Evolutionary conservation across 768 basidiomycete genomes (phyloP).

Genomic region (Termitomyces sp.): DNA sequence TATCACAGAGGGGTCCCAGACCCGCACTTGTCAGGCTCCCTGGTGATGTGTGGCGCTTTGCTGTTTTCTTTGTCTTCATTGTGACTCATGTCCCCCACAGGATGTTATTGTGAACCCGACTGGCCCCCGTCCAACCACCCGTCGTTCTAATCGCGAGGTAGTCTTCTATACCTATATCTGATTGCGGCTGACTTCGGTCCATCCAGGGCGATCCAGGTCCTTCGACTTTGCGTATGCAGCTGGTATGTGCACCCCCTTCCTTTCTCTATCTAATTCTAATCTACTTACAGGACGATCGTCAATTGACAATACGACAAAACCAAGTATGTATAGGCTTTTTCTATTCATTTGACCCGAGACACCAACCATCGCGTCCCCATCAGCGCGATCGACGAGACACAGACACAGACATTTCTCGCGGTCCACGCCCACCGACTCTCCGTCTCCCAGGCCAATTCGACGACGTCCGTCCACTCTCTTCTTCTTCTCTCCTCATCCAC

Average conservation of each 20-base stretch:
- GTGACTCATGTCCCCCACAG: not conserved
- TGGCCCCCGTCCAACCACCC: not conserved
- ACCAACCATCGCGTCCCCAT: not conserved
- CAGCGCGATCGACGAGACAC: not conserved
- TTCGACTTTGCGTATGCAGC: not conserved
- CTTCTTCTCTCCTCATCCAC: not conserved
- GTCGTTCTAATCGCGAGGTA: not conserved
- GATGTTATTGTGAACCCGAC: not conserved
- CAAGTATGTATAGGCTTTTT: not conserved
- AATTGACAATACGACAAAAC: not conserved
- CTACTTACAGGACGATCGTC: not conserved
- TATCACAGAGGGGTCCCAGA: constrained; percentile 1
- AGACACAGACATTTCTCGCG: not conserved
- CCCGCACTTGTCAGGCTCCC: constrained; percentile 1
- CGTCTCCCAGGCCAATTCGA: constrained; percentile 9
- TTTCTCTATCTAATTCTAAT: too few species aligned
- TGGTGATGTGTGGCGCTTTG: not conserved
- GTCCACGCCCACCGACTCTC: not conserved
- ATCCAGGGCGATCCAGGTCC: not conserved
- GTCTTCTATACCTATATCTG: fast-evolving
- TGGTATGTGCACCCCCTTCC: too few species aligned
- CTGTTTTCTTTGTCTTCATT: not conserved
- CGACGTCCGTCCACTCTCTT: constrained; percentile 8
- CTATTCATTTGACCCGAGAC: too few species aligned
- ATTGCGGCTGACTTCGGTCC: not conserved